Base-by-base conservation (phyloP, 1,284 basidiomycete genomes). In the Xerocomus tenax region DNA sequence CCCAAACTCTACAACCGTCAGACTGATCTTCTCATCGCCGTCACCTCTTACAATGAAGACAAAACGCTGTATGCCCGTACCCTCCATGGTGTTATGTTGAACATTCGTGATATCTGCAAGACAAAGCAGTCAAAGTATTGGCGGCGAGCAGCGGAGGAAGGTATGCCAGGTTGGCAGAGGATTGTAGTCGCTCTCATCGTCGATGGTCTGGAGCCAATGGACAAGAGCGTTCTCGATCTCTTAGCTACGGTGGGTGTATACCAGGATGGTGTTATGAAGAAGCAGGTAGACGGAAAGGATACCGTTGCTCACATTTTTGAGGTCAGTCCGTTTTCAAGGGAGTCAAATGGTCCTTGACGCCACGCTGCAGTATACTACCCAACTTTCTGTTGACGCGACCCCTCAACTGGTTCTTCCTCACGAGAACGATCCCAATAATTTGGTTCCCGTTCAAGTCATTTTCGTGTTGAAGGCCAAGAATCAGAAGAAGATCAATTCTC, bases 21-120 rank as follows among this genome's bases (percentile, higher is more conserved):
- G 58, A 98, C 95, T 0, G 95, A 98, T 61, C 70, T 98, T 6
- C 77, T 98, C 38, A 96, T 98, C 57, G 90, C 89, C 3, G 84
- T 93, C 57, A 93, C 91, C 0, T 87, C 84, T 3, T 91, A 91
- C 69, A 90, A 91, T 54, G 87, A 90, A 71, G 93, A 98, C 76
- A 95, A 97, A 73, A 87, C 85, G 4, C 78, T 97, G 10, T 94
- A 95, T 61, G 84, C 91, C 18, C 84, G 92, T 55, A 97, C 92
- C 1, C 73, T 97, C 42, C 92, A 97, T 62, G 90, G 91, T 56
- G 87, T 98, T 63, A 97, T 98, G 93, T 71, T 94, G 58, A 98
- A 98, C 70, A 95, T 98, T 57, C 88, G 94, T 58, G 94, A 98
- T 62, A 98, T 98, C 57, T 96, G 92, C 80, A 94, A 91, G 72